Evolutionary conservation across 306 rosid species (phyloP).

Genomic region (Cyclanthera cordifolia): DNA sequence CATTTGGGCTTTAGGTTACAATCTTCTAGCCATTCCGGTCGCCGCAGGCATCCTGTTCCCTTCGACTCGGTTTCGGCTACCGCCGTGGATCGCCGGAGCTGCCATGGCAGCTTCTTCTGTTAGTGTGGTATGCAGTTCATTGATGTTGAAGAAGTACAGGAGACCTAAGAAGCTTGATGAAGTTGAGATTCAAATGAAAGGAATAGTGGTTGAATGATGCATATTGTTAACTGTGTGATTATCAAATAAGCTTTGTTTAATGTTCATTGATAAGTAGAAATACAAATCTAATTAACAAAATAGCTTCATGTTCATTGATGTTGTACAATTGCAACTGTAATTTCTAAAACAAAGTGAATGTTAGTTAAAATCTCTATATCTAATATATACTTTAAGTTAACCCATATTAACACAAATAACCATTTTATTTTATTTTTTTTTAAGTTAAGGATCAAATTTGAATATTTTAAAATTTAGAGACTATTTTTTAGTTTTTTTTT

Average conservation of each 20-base stretch:
- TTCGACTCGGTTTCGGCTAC: slow-evolving; percentile 44
- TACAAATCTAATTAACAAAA: background rate
- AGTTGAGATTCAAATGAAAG: slow-evolving; percentile 29
- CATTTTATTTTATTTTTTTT: too few relatives aligned
- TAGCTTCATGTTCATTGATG: background rate
- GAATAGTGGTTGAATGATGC: slow-evolving; percentile 29
- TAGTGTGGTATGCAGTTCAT: slow-evolving; percentile 75
- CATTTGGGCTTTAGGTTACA: slow-evolving; percentile 71
- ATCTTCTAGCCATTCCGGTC: slow-evolving; percentile 61
- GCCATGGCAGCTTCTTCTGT: slow-evolving; percentile 94
- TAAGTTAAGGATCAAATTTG: too few relatives aligned
- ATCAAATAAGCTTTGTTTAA: background rate
- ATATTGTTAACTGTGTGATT: background rate
- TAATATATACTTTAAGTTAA: too few relatives aligned
- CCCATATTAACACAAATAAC: too few relatives aligned
- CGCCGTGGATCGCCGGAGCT: slow-evolving; percentile 94
- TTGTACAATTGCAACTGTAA: background rate
- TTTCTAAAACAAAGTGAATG: background rate
- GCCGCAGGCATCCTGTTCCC: slow-evolving; percentile 66
- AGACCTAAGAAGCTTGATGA: slow-evolving; percentile 46
- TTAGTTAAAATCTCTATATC: too few relatives aligned
- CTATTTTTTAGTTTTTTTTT: too few relatives aligned
- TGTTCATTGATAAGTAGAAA: background rate
- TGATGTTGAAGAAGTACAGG: slow-evolving; percentile 50
- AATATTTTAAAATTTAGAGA: too few relatives aligned